Conservation (phyloP, 2,329 filamentous ascomycete species). For the Aspergillus chevalieri region DNA sequence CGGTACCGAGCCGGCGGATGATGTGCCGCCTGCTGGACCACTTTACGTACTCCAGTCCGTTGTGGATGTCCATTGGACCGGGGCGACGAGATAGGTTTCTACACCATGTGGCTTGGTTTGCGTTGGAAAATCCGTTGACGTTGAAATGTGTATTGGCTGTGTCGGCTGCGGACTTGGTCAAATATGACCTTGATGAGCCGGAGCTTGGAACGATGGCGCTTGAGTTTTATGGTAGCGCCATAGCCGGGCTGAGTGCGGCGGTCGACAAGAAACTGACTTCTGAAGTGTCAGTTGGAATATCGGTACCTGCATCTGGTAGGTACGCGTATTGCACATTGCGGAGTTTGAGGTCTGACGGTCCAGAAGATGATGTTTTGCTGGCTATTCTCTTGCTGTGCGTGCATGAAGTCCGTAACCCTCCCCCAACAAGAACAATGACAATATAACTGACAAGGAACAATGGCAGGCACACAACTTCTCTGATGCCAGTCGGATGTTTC, state of each 20-base stretch:
- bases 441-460: background rate
- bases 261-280: background rate
- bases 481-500: conserved; percentile 1
- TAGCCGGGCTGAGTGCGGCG: background rate
- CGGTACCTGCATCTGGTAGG: background rate
- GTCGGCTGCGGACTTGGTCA: conserved; percentile 4
- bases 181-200: conserved; percentile 2
- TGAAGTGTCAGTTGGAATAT: background rate
- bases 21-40: conserved; percentile 3
- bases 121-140: conserved; percentile 1
- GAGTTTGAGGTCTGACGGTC: background rate
- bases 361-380: conserved; percentile 3
- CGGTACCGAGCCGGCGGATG: background rate
- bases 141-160: conserved; percentile 3
- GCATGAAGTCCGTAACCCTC: conserved; percentile 2
- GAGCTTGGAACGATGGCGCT: conserved; percentile 1
- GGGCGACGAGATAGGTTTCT: conserved; percentile 1
- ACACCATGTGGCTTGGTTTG: background rate
- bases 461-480: conserved; percentile 5
- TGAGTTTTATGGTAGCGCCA: conserved; percentile 3
- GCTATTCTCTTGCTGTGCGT: conserved; percentile 5
- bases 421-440: background rate
- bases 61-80: conserved; percentile 3
- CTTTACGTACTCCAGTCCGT: conserved; percentile 4
- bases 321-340: background rate